phyloP scores from a whole-genome alignment of 2,329 filamentous ascomycete genomes.

The Clonostachys chloroleuca region DNA sequence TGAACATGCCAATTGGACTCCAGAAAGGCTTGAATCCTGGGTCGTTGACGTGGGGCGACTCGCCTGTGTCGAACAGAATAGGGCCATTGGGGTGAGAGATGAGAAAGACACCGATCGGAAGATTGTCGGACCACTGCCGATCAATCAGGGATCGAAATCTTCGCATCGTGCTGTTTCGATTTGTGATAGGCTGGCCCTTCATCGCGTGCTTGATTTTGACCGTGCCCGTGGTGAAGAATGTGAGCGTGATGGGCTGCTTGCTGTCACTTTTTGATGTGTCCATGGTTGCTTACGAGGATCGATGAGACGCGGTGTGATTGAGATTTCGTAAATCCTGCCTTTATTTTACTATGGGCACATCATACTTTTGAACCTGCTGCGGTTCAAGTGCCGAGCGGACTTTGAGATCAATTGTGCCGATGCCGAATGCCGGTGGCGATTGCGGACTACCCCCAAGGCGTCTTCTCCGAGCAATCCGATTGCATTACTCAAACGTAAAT shows the following conservation, averaged over 20 bases:
- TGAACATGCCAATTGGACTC: constrained; percentile 5
- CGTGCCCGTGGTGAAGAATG: constrained; percentile 12
- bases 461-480: too few species aligned
- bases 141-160: constrained; percentile 10
- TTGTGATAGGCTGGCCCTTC: constrained; percentile 9
- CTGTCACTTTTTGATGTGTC: too few species aligned
- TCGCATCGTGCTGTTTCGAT: constrained; percentile 8
- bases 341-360: too few species aligned
- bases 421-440: too few species aligned
- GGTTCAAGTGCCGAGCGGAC: too few species aligned
- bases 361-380: too few species aligned
- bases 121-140: constrained; percentile 7
- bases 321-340: too few species aligned
- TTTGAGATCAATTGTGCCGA: too few species aligned
- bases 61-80: constrained; percentile 14
- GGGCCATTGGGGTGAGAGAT: constrained; percentile 11
- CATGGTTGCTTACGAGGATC: too few species aligned
- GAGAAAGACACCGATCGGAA: constrained; percentile 13
- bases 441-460: too few species aligned
- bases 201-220: constrained; percentile 8
- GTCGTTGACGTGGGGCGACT: constrained; percentile 10
- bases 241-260: background rate
- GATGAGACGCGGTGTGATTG: too few species aligned
- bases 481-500: too few species aligned
- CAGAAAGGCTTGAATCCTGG: constrained; percentile 11